Conservation (phyloP, 768 basidiomycete genomes). For the Roridomyces roridus region DNA sequence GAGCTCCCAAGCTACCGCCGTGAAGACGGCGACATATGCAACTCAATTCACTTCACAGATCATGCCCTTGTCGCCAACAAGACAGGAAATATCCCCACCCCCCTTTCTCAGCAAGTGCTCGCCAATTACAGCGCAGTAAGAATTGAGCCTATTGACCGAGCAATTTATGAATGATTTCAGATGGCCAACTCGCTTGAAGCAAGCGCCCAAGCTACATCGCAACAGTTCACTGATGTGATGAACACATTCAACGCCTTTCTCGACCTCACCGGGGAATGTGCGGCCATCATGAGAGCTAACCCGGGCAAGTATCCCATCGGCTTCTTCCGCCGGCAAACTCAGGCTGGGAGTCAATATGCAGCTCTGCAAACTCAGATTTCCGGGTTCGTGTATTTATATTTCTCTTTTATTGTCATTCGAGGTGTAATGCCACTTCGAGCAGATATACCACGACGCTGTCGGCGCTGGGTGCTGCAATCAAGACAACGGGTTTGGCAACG, state of each 20-base stretch:
- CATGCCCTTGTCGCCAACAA: conserved; percentile 2
- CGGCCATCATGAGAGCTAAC: no score
- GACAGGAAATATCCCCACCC: not conserved
- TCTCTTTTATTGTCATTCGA: no score
- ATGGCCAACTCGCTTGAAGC: not conserved
- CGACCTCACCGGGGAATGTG: not conserved
- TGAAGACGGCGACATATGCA: conserved; percentile 1
- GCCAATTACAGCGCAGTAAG: not conserved
- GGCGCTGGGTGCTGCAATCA: no score
- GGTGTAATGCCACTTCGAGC: no score
- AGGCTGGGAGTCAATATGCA: no score
- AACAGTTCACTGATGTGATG: not conserved
- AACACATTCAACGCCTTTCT: conserved; percentile 1
- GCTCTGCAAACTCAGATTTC: no score
- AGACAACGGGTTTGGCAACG: no score
- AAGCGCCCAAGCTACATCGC: not conserved
- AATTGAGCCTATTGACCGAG: not conserved
- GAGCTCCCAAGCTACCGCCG: not conserved
- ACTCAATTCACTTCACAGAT: conserved; percentile 1
- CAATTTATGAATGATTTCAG: not conserved
- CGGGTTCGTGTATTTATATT: no score
- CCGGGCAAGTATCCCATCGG: no score
- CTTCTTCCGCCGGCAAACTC: no score
- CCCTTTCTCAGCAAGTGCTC: not conserved
- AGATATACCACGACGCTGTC: no score